Evolutionary conservation across 495 filamentous ascomycete species (phyloP).

Genomic region (Sporormia fimetaria): DNA sequence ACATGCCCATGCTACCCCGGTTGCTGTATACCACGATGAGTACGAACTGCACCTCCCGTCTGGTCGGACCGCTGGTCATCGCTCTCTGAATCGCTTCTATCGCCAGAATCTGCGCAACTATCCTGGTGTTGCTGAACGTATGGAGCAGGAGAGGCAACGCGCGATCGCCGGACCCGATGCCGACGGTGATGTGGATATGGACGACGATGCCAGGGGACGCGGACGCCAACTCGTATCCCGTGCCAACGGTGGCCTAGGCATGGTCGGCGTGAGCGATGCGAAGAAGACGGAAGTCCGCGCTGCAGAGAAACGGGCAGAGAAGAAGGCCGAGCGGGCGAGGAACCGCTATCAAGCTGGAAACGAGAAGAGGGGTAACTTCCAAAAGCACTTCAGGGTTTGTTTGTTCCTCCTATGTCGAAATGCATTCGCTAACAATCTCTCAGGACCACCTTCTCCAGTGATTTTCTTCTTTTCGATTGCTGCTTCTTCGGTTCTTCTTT

Average conservation of each 20-base stretch:
- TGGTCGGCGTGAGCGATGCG: slow-evolving; percentile 59
- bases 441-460: slow-evolving; percentile 28
- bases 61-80: slow-evolving; percentile 80
- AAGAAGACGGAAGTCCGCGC: slow-evolving; percentile 54
- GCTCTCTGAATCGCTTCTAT: slow-evolving; percentile 73
- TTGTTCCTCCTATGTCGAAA: neutral
- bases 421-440: neutral
- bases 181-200: slow-evolving; percentile 40
- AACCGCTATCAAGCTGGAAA: slow-evolving; percentile 50
- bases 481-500: slow-evolving; percentile 1
- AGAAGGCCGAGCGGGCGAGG: slow-evolving; percentile 48
- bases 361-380: slow-evolving; percentile 53
- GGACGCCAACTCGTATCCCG: slow-evolving; percentile 52
- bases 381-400: slow-evolving; percentile 63
- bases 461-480: slow-evolving; percentile 1
- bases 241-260: slow-evolving; percentile 61
- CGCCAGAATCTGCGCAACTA: slow-evolving; percentile 84
- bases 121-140: slow-evolving; percentile 56
- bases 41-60: slow-evolving; percentile 90
- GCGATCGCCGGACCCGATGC: slow-evolving; percentile 27
- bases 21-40: slow-evolving; percentile 75
- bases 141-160: slow-evolving; percentile 26
- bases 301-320: slow-evolving; percentile 55
- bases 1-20: slow-evolving; percentile 47
- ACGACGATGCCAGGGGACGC: slow-evolving; percentile 27